Conservation (phyloP, 768 basidiomycete species). For the Rossbeevera mucosa region DNA sequence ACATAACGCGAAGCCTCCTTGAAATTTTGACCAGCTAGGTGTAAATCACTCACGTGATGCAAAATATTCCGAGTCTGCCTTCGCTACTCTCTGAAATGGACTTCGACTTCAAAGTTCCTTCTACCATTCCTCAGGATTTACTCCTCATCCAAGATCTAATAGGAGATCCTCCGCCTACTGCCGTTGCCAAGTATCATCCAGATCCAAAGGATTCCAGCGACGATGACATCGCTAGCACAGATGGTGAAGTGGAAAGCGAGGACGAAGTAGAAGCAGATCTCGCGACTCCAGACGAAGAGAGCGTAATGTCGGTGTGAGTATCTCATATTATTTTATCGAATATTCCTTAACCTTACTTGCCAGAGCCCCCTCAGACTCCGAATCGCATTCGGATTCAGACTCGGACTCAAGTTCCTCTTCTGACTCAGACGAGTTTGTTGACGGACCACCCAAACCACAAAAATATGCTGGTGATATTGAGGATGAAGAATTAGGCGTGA, state of each 20-base stretch:
- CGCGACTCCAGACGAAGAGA: slow-evolving; percentile 40
- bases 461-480: slow-evolving; percentile 33
- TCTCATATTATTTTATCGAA: not conserved
- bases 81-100: slow-evolving; percentile 20
- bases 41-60: slow-evolving; percentile 28
- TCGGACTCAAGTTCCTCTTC: slow-evolving; percentile 19
- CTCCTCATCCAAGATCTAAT: slow-evolving; percentile 68
- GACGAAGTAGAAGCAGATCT: slow-evolving; percentile 71
- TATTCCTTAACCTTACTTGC: slow-evolving; percentile 15
- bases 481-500: slow-evolving; percentile 48
- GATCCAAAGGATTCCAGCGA: slow-evolving; percentile 30
- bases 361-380: slow-evolving; percentile 32
- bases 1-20: slow-evolving; percentile 13
- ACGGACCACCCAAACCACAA: slow-evolving; percentile 3
- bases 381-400: slow-evolving; percentile 37
- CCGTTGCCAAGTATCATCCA: not conserved
- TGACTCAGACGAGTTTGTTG: slow-evolving; percentile 16
- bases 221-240: slow-evolving; percentile 51
- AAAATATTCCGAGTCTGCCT: not conserved
- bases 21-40: too few relatives aligned
- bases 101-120: slow-evolving; percentile 54
- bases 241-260: slow-evolving; percentile 54
- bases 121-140: slow-evolving; percentile 65
- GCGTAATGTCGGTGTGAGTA: slow-evolving; percentile 21
- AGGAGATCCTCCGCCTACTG: slow-evolving; percentile 29